Base-by-base conservation (phyloP, 805 yeast species). In the Candida saitoana region DNA sequence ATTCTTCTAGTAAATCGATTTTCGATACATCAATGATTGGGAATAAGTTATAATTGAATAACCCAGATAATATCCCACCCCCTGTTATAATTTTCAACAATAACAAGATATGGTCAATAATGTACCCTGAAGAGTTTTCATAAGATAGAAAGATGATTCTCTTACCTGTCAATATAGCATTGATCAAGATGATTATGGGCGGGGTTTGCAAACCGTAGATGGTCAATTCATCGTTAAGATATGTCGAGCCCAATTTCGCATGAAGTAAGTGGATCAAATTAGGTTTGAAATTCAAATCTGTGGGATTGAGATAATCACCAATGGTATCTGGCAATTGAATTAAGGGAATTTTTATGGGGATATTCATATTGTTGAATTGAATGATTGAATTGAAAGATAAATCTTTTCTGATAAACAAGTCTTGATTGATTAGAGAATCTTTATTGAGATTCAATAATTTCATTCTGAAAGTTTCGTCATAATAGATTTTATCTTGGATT, bases 1-100 rank as follows among this genome's bases (percentile, higher is more conserved):
- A 69, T 39, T 54, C 61, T 45, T 67, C 67, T 39, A 80, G 56
- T 1, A 73, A 48, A 44, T 77, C 80, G 34, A 80, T 62, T 45
- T 79, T 73, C 2, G 82, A 76, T 1, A 82, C 74, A 48, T 83
- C 89, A 33, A 80, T 63, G 22, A 79, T 71, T 2, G 89, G 89
- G 49, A 77, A 74, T 18, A 78, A 46, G 60, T 69, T 53, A 63
- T 58, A 51, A 60, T 65, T 51, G 24, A 68, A 52, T 34, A 65
- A 35, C 38, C 76, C 67, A 48, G 72, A 51, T 54, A 73, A 50
- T 42, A 76, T 59, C 40, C 79, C 63, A 36, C 67, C 62, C 29
- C 73, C 67, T 40, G 65, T 53, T 38, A 74, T 66, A 34, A 79
- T 53, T 56, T 74, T 57, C 59, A 63, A 41, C 39, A 65, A 52